These are phyloP conservation scores for Fusarium sp. DNA, from an alignment of 2,329 filamentous ascomycete species.

Conservation along the genomic window DNA sequence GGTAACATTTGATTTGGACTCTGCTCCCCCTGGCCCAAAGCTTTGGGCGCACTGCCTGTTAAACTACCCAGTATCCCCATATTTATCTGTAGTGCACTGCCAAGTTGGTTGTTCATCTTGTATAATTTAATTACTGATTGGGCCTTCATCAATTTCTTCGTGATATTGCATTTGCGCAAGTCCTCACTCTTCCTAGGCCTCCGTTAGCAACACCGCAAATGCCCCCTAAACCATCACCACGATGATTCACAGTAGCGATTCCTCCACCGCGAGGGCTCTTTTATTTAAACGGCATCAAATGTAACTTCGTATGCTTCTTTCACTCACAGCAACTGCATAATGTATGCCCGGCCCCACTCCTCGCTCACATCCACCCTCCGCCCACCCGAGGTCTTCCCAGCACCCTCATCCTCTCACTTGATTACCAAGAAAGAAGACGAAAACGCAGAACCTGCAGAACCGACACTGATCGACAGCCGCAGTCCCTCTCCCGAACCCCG, in stretches of 20 bases:
- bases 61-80: too few species aligned
- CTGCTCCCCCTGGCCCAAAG: too few species aligned
- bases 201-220: rapidly evolving
- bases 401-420: not conserved
- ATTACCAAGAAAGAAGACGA: constrained; percentile 14
- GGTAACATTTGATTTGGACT: too few species aligned
- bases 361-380: not conserved
- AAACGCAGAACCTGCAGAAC: not conserved
- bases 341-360: not conserved
- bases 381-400: constrained; percentile 6
- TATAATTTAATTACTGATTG: too few species aligned
- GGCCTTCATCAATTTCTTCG: too few species aligned
- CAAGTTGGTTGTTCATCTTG: too few species aligned
- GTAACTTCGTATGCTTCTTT: rapidly evolving
- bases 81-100: too few species aligned
- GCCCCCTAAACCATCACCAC: not conserved
- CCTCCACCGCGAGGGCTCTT: rapidly evolving
- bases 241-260: constrained; percentile 22
- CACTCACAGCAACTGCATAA: not conserved
- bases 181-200: rapidly evolving
- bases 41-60: too few species aligned
- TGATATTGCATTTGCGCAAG: rapidly evolving
- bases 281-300: too few species aligned
- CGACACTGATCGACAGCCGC: constrained; percentile 28
- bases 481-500: constrained; percentile 32